Conservation (phyloP, 371 early-diverging fungal genomes). For the Coemansia sp. region DNA sequence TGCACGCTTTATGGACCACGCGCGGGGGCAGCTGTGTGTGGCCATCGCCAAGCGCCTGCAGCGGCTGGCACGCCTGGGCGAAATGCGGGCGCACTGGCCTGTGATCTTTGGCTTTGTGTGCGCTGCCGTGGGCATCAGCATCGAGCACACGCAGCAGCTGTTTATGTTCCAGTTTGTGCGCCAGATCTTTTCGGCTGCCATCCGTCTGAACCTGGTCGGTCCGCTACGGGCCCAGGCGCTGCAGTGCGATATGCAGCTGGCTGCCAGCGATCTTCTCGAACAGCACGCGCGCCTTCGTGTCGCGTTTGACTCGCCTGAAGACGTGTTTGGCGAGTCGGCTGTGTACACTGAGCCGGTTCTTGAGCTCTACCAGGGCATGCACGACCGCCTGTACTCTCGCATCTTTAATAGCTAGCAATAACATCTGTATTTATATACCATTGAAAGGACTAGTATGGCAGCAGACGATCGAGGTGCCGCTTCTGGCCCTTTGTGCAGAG, state of each 20-base stretch:
- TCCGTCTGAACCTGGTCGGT: constrained; percentile 84
- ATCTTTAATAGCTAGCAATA: constrained; percentile 75
- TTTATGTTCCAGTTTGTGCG: constrained; percentile 82
- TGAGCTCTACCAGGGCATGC: constrained; percentile 87
- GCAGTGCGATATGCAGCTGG: constrained; percentile 62
- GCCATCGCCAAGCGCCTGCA: constrained; percentile 59
- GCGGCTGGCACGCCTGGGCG: constrained; percentile 56
- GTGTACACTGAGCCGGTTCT: constrained; percentile 61
- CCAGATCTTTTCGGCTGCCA: constrained; percentile 80
- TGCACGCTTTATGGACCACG: constrained; percentile 27
- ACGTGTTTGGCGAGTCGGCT: constrained; percentile 37
- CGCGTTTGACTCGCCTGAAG: constrained; percentile 65
- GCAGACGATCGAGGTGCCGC: constrained; percentile 42
- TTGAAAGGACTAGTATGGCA: constrained; percentile 19
- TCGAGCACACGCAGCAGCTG: constrained; percentile 71
- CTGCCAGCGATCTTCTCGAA: constrained; percentile 49
- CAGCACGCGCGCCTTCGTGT: constrained; percentile 54
- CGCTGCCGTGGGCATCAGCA: constrained; percentile 57
- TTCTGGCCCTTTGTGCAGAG: constrained; percentile 39
- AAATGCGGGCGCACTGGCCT: constrained; percentile 68
- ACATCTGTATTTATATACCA: neutral
- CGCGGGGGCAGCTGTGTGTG: constrained; percentile 23
- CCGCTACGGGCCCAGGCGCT: constrained; percentile 84
- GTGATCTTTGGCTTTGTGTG: constrained; percentile 70
- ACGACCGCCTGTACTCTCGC: constrained; percentile 83